A percentile compares a stretch with the other conserved stretches of the same genome.
phyloP scores from a whole-genome alignment of 2,329 filamentous ascomycete species.

The Ceratocystis smalleyi region DNA sequence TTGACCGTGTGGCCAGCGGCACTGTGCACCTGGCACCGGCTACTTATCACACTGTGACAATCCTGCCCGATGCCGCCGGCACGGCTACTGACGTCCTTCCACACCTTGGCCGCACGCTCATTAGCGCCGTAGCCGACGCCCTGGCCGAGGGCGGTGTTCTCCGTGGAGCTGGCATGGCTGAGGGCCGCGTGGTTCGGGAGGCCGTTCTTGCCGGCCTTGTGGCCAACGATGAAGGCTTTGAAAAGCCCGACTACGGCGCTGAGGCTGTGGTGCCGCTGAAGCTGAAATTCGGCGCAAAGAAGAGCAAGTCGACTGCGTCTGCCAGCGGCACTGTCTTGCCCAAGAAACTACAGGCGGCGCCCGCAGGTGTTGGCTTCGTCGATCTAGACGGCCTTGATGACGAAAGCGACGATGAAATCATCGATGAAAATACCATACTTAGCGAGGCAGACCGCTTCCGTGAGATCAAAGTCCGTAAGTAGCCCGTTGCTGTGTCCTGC shows the following conservation, averaged over 20 bases:
- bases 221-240: slow-evolving; percentile 46
- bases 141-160: slow-evolving; percentile 55
- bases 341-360: slow-evolving; percentile 24
- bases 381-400: slow-evolving; percentile 43
- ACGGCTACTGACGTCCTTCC: slow-evolving; percentile 44
- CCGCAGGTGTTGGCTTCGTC: slow-evolving; percentile 50
- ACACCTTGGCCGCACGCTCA: slow-evolving; percentile 51
- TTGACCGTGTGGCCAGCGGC: slow-evolving; percentile 75
- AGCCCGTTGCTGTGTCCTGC: neutral
- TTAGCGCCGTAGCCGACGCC: slow-evolving; percentile 51
- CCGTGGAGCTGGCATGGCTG: slow-evolving; percentile 43
- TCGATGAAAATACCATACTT: slow-evolving; percentile 79
- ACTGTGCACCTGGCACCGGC: slow-evolving; percentile 59
- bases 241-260: slow-evolving; percentile 49
- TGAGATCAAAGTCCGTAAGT: slow-evolving; percentile 67
- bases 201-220: slow-evolving; percentile 71
- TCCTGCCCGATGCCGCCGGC: slow-evolving; percentile 65
- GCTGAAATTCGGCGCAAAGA: slow-evolving; percentile 25
- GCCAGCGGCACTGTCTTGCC: neutral
- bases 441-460: slow-evolving; percentile 69
- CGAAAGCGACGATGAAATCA: slow-evolving; percentile 62
- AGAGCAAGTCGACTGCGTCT: slow-evolving; percentile 29
- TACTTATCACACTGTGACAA: slow-evolving; percentile 71
- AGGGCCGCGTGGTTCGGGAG: slow-evolving; percentile 47
- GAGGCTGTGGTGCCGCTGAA: slow-evolving; percentile 40